Conservation (phyloP, 2,329 filamentous ascomycete genomes). For the Sarocladium strictum region DNA sequence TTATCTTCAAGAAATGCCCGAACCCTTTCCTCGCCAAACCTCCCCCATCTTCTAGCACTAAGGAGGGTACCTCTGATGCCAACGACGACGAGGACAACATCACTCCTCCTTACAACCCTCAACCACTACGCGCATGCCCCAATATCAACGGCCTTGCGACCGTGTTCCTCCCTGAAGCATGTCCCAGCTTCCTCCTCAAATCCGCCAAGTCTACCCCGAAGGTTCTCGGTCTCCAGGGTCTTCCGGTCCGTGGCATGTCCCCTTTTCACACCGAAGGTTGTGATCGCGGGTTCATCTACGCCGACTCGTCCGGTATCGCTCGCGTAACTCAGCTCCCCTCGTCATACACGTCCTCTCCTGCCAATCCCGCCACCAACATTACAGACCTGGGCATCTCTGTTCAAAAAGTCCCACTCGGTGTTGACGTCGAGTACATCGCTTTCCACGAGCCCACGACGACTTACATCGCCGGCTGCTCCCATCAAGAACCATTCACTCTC, state of each 20-base stretch:
- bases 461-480: constrained; percentile 71
- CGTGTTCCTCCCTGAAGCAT: constrained; percentile 75
- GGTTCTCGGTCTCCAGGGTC: constrained; percentile 66
- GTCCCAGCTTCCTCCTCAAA: constrained; percentile 77
- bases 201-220: constrained; percentile 71
- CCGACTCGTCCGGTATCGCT: constrained; percentile 66
- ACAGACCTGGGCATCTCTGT: constrained; percentile 71
- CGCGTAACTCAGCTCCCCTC: constrained; percentile 66
- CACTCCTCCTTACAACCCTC: constrained; percentile 18
- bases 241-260: constrained; percentile 64
- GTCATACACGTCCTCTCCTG: neutral
- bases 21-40: constrained; percentile 60
- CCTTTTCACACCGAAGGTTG: constrained; percentile 72
- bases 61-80: constrained; percentile 34
- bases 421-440: constrained; percentile 66
- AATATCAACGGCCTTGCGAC: constrained; percentile 74
- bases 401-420: constrained; percentile 61
- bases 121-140: constrained; percentile 49
- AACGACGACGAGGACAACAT: constrained; percentile 6
- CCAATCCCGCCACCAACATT: constrained; percentile 51
- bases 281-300: constrained; percentile 76
- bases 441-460: constrained; percentile 71
- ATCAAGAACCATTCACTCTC: constrained; percentile 67
- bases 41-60: constrained; percentile 38
- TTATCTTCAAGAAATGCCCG: constrained; percentile 71